A percentile compares a stretch with the other conserved stretches of the same genome.
These are phyloP conservation scores for Alternaria brassicicola DNA, from an alignment of 2,329 filamentous ascomycete species.

Conservation along the genomic window DNA sequence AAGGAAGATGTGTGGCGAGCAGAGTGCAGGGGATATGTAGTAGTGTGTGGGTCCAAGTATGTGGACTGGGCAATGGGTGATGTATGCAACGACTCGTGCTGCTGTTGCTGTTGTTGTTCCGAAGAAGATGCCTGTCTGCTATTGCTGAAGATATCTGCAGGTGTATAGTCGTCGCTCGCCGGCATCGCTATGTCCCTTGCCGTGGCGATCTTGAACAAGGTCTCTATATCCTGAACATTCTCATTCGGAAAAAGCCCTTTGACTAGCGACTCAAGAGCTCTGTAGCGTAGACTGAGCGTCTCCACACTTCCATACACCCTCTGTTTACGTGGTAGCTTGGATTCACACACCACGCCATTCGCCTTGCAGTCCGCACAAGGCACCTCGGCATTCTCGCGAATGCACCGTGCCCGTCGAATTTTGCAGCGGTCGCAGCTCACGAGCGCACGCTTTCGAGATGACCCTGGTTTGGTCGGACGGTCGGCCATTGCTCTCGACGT, in stretches of 20 bases:
- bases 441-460: constrained; percentile 37
- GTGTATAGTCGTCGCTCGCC: constrained; percentile 32
- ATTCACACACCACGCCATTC: constrained; percentile 50
- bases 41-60: not conserved
- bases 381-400: constrained; percentile 36
- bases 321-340: constrained; percentile 53
- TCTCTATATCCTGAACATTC: constrained; percentile 48
- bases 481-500: constrained; percentile 15
- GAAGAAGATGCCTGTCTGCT: not conserved
- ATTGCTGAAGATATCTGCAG: constrained; percentile 35
- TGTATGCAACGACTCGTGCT: constrained; percentile 12
- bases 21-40: constrained; percentile 10
- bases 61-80: constrained; percentile 3
- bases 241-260: constrained; percentile 51
- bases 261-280: constrained; percentile 52
- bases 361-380: constrained; percentile 50
- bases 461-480: constrained; percentile 24
- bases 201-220: constrained; percentile 50
- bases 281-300: constrained; percentile 53
- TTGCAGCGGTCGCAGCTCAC: constrained; percentile 43
- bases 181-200: constrained; percentile 50
- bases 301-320: constrained; percentile 56
- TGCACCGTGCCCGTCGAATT: constrained; percentile 36
- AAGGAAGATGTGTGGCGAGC: constrained; percentile 11
- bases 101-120: constrained; percentile 8